Percentiles rank a stretch among this genome's conserved stretches.
phyloP scores from a whole-genome alignment of 2,329 filamentous ascomycete genomes.

The Penicillium sp. region DNA sequence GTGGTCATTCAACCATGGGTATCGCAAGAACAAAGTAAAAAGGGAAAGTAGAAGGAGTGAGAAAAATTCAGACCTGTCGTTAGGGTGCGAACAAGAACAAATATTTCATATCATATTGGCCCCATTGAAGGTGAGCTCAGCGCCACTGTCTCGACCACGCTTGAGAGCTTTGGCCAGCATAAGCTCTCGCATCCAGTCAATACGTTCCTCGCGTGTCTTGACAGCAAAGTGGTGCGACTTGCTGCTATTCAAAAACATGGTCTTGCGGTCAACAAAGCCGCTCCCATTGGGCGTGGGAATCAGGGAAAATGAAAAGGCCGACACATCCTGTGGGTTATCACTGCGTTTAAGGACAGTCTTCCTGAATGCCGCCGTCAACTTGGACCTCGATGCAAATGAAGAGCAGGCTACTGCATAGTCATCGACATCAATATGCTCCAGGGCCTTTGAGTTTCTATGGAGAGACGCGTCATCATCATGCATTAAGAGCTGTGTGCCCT shows the following conservation, averaged over 20 bases:
- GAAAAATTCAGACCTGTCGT: background rate
- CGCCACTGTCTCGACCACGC: constrained; percentile 26
- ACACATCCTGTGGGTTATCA: constrained; percentile 21
- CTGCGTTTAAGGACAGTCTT: constrained; percentile 43
- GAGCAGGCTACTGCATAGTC: background rate
- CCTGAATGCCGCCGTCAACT: constrained; percentile 78
- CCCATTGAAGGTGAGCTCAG: constrained; percentile 25
- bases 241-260: constrained; percentile 43
- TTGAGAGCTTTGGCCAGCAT: constrained; percentile 40
- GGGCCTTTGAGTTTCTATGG: constrained; percentile 10
- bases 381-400: constrained; percentile 45
- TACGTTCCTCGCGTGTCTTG: constrained; percentile 73
- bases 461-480: constrained; percentile 18
- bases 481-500: constrained; percentile 54
- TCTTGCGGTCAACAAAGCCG: constrained; percentile 37
- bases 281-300: constrained; percentile 37
- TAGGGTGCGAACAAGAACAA: background rate
- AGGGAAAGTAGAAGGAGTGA: background rate
- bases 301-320: constrained; percentile 37
- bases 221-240: constrained; percentile 95
- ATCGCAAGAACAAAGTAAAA: constrained; percentile 1
- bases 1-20: constrained; percentile 2
- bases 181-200: constrained; percentile 64
- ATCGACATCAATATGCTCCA: constrained; percentile 19
- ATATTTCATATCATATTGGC: constrained; percentile 19